A percentile compares a stretch with the other conserved stretches of the same genome.
Conservation (phyloP, 2,329 filamentous ascomycete species). For the Beauveria varroae region DNA sequence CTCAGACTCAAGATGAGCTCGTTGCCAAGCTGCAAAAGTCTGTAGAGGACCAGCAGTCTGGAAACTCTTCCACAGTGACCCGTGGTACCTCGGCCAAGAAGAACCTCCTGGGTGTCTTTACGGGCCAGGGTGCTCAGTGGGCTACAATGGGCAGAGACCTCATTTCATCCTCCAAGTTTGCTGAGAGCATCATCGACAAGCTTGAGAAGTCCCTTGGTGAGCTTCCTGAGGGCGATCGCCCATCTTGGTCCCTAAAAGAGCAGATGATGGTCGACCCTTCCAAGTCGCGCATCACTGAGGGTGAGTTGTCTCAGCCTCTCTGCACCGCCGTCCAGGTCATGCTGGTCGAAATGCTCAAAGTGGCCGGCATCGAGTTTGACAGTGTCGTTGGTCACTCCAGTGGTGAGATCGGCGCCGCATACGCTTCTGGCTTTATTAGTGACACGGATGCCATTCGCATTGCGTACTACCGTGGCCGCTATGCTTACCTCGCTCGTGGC, state of each 20-base stretch:
- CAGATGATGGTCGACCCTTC: constrained; percentile 16
- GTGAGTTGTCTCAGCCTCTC: constrained; percentile 24
- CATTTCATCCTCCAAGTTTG: constrained; percentile 12
- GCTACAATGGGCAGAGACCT: constrained; percentile 25
- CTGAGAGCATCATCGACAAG: constrained; percentile 13
- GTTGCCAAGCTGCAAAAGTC: constrained; percentile 10
- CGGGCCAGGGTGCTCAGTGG: constrained; percentile 28
- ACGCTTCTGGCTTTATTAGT: constrained; percentile 36
- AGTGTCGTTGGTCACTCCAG: constrained; percentile 41
- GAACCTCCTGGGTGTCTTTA: constrained; percentile 19
- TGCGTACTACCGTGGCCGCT: constrained; percentile 17
- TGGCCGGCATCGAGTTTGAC: constrained; percentile 25
- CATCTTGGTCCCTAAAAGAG: constrained; percentile 20
- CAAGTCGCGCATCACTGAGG: constrained; percentile 15
- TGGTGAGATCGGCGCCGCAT: constrained; percentile 44
- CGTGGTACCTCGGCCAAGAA: constrained; percentile 9
- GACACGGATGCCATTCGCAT: constrained; percentile 19
- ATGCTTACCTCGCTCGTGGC: constrained; percentile 9
- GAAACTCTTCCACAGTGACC: constrained; percentile 1
- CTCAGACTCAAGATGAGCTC: constrained; percentile 10
- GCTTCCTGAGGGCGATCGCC: constrained; percentile 18
- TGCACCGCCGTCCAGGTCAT: constrained; percentile 24
- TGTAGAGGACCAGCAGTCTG: constrained; percentile 15
- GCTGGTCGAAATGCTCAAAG: constrained; percentile 20
- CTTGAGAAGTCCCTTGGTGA: constrained; percentile 18